Conservation (phyloP, 768 basidiomycete species). For the Candolleomyces efflorescens region DNA sequence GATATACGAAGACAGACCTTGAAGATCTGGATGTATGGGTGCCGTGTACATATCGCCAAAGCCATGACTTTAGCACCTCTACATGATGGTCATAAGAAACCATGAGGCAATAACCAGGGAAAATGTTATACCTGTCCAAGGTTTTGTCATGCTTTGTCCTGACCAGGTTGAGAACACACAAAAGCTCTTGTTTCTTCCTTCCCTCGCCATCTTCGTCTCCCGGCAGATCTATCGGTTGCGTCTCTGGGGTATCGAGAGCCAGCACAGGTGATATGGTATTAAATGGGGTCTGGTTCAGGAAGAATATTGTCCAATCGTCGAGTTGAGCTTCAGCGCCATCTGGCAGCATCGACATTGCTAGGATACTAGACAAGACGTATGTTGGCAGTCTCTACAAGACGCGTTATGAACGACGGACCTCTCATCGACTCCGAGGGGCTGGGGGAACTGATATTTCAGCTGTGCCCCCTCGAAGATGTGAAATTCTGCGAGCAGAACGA, state of each 20-base stretch:
- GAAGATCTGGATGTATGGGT: conserved; percentile 95
- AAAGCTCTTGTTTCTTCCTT: conserved; percentile 45
- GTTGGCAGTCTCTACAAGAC: no score
- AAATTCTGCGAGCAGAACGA: conserved; percentile 97
- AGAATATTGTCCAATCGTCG: conserved; percentile 99
- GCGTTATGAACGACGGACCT: conserved; percentile 48
- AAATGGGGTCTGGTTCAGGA: conserved; percentile 90
- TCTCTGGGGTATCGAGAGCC: conserved; percentile 58
- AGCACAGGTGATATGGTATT: conserved; percentile 84
- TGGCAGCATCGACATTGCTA: conserved; percentile 97
- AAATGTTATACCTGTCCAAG: conserved; percentile 56
- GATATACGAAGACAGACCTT: conserved; percentile 49
- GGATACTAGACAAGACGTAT: conserved; percentile 47
- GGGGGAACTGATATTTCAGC: conserved; percentile 93
- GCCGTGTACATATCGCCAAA: conserved; percentile 87
- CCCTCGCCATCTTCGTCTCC: conserved; percentile 25
- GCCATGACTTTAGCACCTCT: conserved; percentile 95
- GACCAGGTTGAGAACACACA: conserved; percentile 89
- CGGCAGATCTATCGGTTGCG: conserved; percentile 30
- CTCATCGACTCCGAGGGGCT: conserved; percentile 91
- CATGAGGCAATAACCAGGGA: background rate
- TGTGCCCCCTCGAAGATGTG: conserved; percentile 94
- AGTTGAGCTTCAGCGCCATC: conserved; percentile 94
- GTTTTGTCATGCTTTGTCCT: conserved; percentile 88
- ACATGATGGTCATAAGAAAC: background rate